phyloP scores from a whole-genome alignment of 805 yeast species.

The Kazachstania viticola region DNA sequence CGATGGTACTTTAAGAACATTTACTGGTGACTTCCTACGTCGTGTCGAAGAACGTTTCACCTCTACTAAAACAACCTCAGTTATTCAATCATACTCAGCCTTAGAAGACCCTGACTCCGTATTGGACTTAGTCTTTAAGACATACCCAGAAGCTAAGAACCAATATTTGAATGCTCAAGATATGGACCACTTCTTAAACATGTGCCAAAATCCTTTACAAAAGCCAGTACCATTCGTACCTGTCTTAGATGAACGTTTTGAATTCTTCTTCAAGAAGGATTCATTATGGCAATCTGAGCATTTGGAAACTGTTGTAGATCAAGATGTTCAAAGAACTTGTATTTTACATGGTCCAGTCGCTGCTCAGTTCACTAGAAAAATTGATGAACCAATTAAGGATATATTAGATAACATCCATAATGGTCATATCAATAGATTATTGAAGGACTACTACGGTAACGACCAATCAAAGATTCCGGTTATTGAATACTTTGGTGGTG shows the following conservation, averaged over 20 bases:
- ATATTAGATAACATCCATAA: slow-evolving; percentile 82
- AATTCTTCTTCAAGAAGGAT: slow-evolving; percentile 95
- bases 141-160: slow-evolving; percentile 61
- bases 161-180: slow-evolving; percentile 94
- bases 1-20: slow-evolving; percentile 73
- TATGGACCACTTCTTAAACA: slow-evolving; percentile 78
- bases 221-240: slow-evolving; percentile 99
- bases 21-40: slow-evolving; percentile 76
- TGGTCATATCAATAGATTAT: slow-evolving; percentile 67
- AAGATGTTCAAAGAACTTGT: slow-evolving; percentile 98
- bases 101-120: slow-evolving; percentile 56
- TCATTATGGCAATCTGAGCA: slow-evolving; percentile 98
- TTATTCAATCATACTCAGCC: slow-evolving; percentile 62
- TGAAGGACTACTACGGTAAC: slow-evolving; percentile 58
- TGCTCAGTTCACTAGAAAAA: slow-evolving; percentile 76
- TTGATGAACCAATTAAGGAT: slow-evolving; percentile 86
- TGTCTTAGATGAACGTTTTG: slow-evolving; percentile 84
- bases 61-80: slow-evolving; percentile 42
- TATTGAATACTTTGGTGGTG: slow-evolving; percentile 82
- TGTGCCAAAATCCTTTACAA: slow-evolving; percentile 73
- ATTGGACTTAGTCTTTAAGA: slow-evolving; percentile 46
- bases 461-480: slow-evolving; percentile 69
- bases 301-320: slow-evolving; percentile 88
- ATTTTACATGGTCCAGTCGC: slow-evolving; percentile 98
- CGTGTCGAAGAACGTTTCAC: slow-evolving; percentile 96